These are phyloP conservation scores for Emergomyces orientalis DNA, from an alignment of 2,329 filamentous ascomycete genomes.

Conservation along the genomic window DNA sequence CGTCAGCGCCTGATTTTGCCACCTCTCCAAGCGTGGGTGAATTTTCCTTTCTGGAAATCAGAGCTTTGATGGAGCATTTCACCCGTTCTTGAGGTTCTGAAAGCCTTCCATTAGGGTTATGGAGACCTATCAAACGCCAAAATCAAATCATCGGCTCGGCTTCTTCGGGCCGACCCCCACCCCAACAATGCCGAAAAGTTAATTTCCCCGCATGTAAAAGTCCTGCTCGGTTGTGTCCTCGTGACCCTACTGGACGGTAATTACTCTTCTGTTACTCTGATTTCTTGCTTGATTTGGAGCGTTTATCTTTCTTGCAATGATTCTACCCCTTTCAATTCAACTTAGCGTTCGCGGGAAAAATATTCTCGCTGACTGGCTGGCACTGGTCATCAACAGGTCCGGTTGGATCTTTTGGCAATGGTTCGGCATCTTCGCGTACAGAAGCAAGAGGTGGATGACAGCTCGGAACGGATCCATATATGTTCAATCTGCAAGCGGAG, in stretches of 20 bases:
- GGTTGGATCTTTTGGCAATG: not conserved
- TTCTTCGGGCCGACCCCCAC: not conserved
- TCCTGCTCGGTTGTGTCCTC: not conserved
- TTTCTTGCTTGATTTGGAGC: not conserved
- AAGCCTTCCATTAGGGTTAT: too few species aligned
- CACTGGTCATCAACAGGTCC: not conserved
- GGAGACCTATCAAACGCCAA: not conserved
- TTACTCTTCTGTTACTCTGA: not conserved
- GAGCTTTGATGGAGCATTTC: too few species aligned
- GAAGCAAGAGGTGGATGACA: not conserved
- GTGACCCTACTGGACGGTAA: not conserved
- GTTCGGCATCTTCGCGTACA: not conserved
- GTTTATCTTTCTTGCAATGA: too few species aligned
- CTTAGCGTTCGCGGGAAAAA: not conserved
- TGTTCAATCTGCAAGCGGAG: conserved; percentile 24
- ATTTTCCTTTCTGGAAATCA: too few species aligned
- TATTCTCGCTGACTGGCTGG: not conserved
- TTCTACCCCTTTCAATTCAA: not conserved
- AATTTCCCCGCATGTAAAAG: not conserved
- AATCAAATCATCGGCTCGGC: conserved; percentile 1
- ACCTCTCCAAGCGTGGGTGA: too few species aligned
- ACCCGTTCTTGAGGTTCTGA: too few species aligned
- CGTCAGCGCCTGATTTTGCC: too few species aligned
- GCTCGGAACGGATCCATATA: conserved; percentile 6
- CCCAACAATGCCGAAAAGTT: not conserved